Evolutionary conservation across 129 eudicot species (phyloP).

Genomic region (Rutidosis leptorrhynchoides): DNA sequence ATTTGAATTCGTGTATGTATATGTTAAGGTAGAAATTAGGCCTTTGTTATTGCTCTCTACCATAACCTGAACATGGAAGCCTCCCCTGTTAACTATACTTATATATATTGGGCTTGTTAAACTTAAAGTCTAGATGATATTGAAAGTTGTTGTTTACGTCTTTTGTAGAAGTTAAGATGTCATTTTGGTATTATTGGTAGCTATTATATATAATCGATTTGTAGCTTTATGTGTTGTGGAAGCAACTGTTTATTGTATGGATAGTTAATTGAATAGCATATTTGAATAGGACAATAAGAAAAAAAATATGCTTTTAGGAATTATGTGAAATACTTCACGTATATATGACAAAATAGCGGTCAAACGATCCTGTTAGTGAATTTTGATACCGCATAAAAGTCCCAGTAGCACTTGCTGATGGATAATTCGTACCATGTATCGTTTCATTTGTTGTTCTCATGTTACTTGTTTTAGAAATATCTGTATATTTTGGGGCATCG

Average conservation of each 20-base stretch:
- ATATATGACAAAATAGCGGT: slow-evolving; percentile 26
- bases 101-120: no score
- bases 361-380: slow-evolving; percentile 14
- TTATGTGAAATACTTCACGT: not conserved
- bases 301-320: not conserved
- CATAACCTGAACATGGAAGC: no score
- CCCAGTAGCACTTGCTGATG: not conserved
- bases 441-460: not conserved
- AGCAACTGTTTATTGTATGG: slow-evolving; percentile 17
- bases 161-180: slow-evolving; percentile 6
- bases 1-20: no score
- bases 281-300: slow-evolving; percentile 24
- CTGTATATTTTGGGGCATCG: slow-evolving; percentile 3
- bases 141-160: not conserved
- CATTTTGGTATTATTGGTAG: not conserved
- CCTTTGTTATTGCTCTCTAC: no score
- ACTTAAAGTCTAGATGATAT: not conserved
- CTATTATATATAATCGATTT: slow-evolving; percentile 14
- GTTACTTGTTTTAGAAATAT: not conserved
- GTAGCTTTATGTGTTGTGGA: slow-evolving; percentile 24
- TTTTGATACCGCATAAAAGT: slow-evolving; percentile 13
- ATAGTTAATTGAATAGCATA: slow-evolving; percentile 7
- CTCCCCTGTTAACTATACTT: no score
- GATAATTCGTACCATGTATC: slow-evolving; percentile 3
- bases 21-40: no score